phyloP scores from a whole-genome alignment of 2,329 filamentous ascomycete genomes.

The Colletotrichum paranaense region DNA sequence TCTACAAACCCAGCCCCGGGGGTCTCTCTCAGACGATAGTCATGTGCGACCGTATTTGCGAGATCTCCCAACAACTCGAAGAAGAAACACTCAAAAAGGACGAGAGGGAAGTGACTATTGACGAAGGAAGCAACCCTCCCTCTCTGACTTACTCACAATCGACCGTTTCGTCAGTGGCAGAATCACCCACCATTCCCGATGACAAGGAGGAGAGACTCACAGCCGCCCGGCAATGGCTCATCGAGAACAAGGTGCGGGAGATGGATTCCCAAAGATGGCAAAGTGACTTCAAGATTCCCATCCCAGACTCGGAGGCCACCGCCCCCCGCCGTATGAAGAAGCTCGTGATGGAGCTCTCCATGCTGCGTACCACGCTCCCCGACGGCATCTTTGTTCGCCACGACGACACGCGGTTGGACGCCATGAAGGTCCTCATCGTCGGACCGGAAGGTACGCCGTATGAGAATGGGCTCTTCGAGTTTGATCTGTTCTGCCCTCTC shows the following conservation, averaged over 20 bases:
- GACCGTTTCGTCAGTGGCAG: background rate
- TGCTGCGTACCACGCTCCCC: slow-evolving; percentile 57
- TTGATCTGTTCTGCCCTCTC: slow-evolving; percentile 58
- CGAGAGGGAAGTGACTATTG: background rate
- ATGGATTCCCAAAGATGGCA: background rate
- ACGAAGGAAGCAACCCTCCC: background rate
- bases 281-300: background rate
- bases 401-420: slow-evolving; percentile 55
- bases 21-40: background rate
- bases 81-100: background rate
- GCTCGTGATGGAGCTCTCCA: slow-evolving; percentile 57
- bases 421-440: slow-evolving; percentile 62
- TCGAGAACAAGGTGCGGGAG: background rate
- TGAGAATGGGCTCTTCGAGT: slow-evolving; percentile 65
- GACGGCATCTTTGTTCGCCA: slow-evolving; percentile 63
- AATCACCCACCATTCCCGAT: no score
- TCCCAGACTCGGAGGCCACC: no score
- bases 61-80: background rate
- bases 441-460: slow-evolving; percentile 64
- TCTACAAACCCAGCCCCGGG: background rate
- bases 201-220: background rate
- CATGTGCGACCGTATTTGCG: background rate
- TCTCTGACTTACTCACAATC: background rate
- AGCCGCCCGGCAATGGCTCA: background rate
- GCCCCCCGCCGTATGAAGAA: slow-evolving; percentile 54